Percentiles rank a stretch among this genome's conserved stretches.
phyloP scores from a whole-genome alignment of 805 yeast species.

The Saccharomycodes ludwigii region DNA sequence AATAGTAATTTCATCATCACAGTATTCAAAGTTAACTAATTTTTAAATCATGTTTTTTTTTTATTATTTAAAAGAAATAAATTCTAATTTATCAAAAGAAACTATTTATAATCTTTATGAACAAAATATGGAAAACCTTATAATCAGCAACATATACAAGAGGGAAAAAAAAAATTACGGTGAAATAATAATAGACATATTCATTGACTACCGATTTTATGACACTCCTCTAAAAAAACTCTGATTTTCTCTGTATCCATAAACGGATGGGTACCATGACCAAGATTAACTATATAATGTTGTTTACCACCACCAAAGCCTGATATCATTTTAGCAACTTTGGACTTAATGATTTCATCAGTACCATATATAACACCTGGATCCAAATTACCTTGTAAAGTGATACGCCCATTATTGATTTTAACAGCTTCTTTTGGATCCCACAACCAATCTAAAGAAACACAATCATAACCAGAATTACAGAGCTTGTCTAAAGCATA shows the following conservation, averaged over 20 bases:
- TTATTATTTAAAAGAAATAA: no score
- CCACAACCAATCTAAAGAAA: slow-evolving; percentile 90
- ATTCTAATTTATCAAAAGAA: no score
- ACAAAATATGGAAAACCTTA: no score
- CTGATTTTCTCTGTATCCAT: slow-evolving; percentile 87
- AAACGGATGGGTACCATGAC: slow-evolving; percentile 97
- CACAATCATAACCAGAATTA: slow-evolving; percentile 67
- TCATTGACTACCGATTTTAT: slow-evolving; percentile 51
- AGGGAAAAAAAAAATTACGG: not conserved
- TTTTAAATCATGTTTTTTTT: no score
- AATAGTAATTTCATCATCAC: no score
- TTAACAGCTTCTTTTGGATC: slow-evolving; percentile 77
- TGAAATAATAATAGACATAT: not conserved
- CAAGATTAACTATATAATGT: slow-evolving; percentile 86
- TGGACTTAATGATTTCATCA: slow-evolving; percentile 61
- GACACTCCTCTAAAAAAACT: slow-evolving; percentile 79
- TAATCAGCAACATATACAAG: no score
- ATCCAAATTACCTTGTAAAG: slow-evolving; percentile 89
- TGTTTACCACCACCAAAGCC: slow-evolving; percentile 94
- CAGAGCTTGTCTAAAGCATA: slow-evolving; percentile 82
- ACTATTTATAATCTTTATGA: no score
- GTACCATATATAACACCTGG: slow-evolving; percentile 93
- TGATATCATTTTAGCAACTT: slow-evolving; percentile 76
- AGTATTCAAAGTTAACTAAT: no score
- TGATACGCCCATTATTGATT: slow-evolving; percentile 60